A percentile compares a stretch with the other conserved stretches of the same genome.
These are phyloP conservation scores for Arthrobotrys conoides DNA, from an alignment of 2,329 filamentous ascomycete species.

Conservation along the genomic window DNA sequence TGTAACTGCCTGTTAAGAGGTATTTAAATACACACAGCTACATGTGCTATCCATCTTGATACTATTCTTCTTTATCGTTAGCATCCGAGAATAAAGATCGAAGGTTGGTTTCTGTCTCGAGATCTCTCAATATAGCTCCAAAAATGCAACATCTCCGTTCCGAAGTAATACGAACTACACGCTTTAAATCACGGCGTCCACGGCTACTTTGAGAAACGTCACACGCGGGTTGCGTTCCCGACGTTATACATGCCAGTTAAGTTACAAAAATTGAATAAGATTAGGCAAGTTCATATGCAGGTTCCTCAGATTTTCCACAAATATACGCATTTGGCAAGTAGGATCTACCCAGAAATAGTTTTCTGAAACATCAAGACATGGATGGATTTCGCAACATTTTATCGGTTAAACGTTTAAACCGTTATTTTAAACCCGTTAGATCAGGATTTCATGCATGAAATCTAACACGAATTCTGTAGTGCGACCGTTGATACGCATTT, in stretches of 20 bases:
- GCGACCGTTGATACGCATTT: slow-evolving; percentile 2
- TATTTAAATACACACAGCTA: neutral
- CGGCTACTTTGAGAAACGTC: slow-evolving; percentile 17
- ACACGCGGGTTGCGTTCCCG: slow-evolving; percentile 40
- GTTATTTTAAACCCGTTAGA: neutral
- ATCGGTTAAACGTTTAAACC: neutral
- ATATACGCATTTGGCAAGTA: slow-evolving; percentile 22
- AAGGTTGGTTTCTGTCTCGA: neutral
- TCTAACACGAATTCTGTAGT: slow-evolving; percentile 5
- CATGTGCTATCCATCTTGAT: neutral
- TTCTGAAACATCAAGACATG: neutral
- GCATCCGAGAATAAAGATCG: neutral
- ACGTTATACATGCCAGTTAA: neutral
- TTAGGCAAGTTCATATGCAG: slow-evolving; percentile 1
- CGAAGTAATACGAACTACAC: slow-evolving; percentile 17
- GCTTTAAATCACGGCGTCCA: slow-evolving; percentile 18
- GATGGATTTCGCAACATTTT: neutral
- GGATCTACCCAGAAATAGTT: neutral
- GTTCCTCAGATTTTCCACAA: slow-evolving; percentile 6
- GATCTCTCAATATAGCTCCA: neutral
- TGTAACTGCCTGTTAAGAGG: neutral
- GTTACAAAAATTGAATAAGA: neutral
- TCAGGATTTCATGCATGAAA: slow-evolving; percentile 26
- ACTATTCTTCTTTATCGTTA: neutral
- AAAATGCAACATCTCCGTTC: slow-evolving; percentile 59